Conservation (phyloP, 1,284 basidiomycete genomes). For the Pascua guehoae region DNA sequence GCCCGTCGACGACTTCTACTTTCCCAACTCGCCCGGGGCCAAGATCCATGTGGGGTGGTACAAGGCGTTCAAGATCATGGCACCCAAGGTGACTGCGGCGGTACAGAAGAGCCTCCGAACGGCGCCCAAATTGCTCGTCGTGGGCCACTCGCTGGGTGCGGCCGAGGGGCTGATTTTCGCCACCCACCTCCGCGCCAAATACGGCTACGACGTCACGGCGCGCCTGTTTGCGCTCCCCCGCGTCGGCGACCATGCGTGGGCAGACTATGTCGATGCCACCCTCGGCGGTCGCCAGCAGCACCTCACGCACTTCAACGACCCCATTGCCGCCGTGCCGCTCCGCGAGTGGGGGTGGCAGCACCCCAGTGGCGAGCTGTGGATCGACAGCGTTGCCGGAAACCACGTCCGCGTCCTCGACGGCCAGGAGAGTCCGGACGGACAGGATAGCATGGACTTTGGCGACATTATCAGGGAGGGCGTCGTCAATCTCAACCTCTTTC, state of each 20-base stretch:
- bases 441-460: background rate
- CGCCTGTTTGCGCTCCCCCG: slow-evolving; percentile 23
- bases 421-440: slow-evolving; percentile 16
- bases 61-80: slow-evolving; percentile 20
- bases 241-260: slow-evolving; percentile 26
- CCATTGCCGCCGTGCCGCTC: slow-evolving; percentile 26
- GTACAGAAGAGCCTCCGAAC: background rate
- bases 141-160: slow-evolving; percentile 27
- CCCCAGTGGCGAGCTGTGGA: slow-evolving; percentile 23
- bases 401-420: slow-evolving; percentile 15
- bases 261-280: slow-evolving; percentile 23
- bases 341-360: slow-evolving; percentile 21
- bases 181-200: slow-evolving; percentile 10
- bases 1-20: slow-evolving; percentile 2
- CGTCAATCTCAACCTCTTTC: too few species aligned
- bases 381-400: background rate
- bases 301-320: slow-evolving; percentile 27
- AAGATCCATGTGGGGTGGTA: slow-evolving; percentile 26
- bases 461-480: background rate
- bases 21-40: slow-evolving; percentile 15
- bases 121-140: slow-evolving; percentile 16
- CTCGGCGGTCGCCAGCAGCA: slow-evolving; percentile 13
- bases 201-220: slow-evolving; percentile 4
- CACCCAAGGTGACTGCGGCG: background rate
- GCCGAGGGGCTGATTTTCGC: slow-evolving; percentile 18